Evolutionary conservation across 2,329 filamentous ascomycete species (phyloP).

Genomic region (Nothopassalora personata): DNA sequence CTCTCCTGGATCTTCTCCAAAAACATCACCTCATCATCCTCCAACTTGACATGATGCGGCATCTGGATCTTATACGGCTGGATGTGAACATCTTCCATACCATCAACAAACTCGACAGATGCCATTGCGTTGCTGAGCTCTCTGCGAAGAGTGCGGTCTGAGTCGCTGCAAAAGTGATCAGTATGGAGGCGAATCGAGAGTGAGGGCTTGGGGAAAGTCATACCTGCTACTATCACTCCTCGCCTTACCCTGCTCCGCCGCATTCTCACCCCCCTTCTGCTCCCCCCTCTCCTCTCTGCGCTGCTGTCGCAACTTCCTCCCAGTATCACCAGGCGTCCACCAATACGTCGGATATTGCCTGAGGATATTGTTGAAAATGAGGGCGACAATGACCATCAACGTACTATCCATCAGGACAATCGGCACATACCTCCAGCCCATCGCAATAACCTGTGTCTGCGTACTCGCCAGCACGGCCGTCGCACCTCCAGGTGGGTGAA

Average conservation of each 20-base stretch:
- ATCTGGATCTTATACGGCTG: slow-evolving; percentile 30
- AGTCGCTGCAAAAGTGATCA: neutral
- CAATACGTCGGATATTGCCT: slow-evolving; percentile 45
- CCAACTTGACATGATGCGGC: slow-evolving; percentile 34
- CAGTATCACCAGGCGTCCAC: slow-evolving; percentile 43
- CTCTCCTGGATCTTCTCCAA: slow-evolving; percentile 34
- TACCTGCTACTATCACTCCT: slow-evolving; percentile 15
- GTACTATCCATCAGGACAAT: slow-evolving; percentile 39
- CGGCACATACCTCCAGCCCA: slow-evolving; percentile 45
- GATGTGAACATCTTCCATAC: slow-evolving; percentile 29
- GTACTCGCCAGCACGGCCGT: slow-evolving; percentile 44
- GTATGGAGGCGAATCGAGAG: neutral
- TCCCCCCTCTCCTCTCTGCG: slow-evolving; percentile 14
- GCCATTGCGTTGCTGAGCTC: slow-evolving; percentile 13
- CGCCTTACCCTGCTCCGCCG: slow-evolving; percentile 9
- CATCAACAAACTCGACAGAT: slow-evolving; percentile 14
- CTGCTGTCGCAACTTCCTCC: slow-evolving; percentile 24
- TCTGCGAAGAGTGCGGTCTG: slow-evolving; percentile 16
- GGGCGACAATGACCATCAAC: slow-evolving; percentile 40
- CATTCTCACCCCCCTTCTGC: slow-evolving; percentile 7
- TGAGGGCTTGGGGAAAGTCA: neutral
- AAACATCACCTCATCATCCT: slow-evolving; percentile 33
- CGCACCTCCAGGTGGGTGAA: slow-evolving; percentile 48
- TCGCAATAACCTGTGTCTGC: slow-evolving; percentile 34
- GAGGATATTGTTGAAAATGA: slow-evolving; percentile 44